Evolutionary conservation across 1,139 yeast genomes (phyloP).

Genomic region (Meyerozyma guilliermondii): DNA sequence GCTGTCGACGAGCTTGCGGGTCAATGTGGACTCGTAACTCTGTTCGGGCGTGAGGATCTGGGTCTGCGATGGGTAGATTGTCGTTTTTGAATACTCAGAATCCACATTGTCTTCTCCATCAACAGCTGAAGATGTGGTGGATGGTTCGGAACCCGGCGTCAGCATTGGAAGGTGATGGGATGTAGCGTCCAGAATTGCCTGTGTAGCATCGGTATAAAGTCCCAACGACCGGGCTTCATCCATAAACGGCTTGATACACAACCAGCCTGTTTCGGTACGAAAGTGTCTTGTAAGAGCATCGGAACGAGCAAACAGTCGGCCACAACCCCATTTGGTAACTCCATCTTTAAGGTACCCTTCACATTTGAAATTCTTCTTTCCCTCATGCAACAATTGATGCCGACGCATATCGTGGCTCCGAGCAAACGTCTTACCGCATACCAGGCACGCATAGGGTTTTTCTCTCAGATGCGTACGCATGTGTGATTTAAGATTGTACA

Average conservation of each 20-base stretch:
- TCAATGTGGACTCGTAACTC: neutral
- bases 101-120: neutral
- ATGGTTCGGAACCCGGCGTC: too few species aligned
- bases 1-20: neutral
- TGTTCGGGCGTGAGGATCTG: neutral
- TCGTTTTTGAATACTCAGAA: neutral
- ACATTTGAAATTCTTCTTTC: conserved; percentile 51
- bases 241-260: conserved; percentile 52
- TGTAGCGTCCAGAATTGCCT: neutral
- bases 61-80: neutral
- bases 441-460: conserved; percentile 46
- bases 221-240: conserved; percentile 34
- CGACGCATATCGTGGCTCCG: conserved; percentile 54
- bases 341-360: conserved; percentile 51
- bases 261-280: conserved; percentile 55
- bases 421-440: conserved; percentile 49
- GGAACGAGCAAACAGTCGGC: conserved; percentile 51
- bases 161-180: neutral
- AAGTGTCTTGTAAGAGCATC: conserved; percentile 58
- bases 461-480: conserved; percentile 54
- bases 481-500: conserved; percentile 53
- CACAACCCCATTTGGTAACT: conserved; percentile 54
- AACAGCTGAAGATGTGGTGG: neutral
- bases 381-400: conserved; percentile 51
- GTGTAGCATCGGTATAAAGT: neutral